Evolutionary conservation across 768 basidiomycete species (phyloP), one percentile per base, ranked within the genome.

Genomic region (Boletus vinaceobasis): DNA sequence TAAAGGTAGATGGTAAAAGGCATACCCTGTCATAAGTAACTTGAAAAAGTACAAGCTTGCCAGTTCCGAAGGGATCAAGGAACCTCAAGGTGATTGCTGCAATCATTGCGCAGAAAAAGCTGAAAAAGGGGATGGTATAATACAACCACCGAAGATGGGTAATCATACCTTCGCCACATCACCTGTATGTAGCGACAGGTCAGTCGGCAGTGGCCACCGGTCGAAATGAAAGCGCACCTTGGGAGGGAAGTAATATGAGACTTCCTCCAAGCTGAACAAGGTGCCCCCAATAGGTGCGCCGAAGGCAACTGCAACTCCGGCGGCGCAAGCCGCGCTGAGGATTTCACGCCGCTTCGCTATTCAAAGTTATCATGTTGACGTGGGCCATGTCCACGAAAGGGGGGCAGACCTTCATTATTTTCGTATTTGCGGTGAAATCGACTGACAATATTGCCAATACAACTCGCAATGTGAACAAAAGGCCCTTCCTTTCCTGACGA

Each of bases 31-130:
- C 87, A 64, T 95, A 97, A 0, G 87, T 90, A 39, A 95, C 92
- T 64, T 92, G 90, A 70, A 94, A 94, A 40, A 97, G 75, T 0
- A 97, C 94, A 21, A 98, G 77, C 68, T 97, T 97, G 23, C 93
- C 93, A 5, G 92, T 96, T 14, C 93, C 90, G 65, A 98, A 98
- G 0, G 97, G 97, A 70, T 99, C 90, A 35, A 98, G 84, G 56
- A 95, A 88, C 73, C 86, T 82, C 43, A 99, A 76, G 1, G 96
- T 96, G 62, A 98, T 88, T 1, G 96, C 96, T 2, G 97, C 97
- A 60, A 98, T 91, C 81, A 98, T 86, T 2, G 97, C 97, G 66
- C 97, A 98, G 71, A 99, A 95, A 74, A 99, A 99, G 64, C 93
- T 96, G 40, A 38, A n/a, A 67, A 39, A 69, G 72, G 44, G 4